Conservation (phyloP, 2,329 filamentous ascomycete species). For the Trichoderma atrobrunneum region DNA sequence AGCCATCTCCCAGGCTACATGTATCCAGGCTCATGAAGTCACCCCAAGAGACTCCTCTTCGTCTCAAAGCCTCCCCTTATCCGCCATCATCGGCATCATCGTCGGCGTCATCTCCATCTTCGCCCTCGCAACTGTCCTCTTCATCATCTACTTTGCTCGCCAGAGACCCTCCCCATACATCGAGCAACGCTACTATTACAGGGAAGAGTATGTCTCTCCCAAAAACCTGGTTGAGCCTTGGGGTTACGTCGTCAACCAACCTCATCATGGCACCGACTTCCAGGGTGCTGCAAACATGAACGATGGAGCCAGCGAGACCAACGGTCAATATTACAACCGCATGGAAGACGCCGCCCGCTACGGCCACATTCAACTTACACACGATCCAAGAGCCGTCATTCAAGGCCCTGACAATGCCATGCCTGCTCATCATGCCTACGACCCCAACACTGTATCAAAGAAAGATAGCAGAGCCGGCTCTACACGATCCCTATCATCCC, state of each 20-base stretch:
- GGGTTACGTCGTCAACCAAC: slow-evolving; percentile 29
- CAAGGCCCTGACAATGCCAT: slow-evolving; percentile 33
- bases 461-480: not conserved
- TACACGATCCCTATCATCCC: slow-evolving; percentile 13
- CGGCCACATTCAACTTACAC: slow-evolving; percentile 28
- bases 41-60: slow-evolving; percentile 25
- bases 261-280: slow-evolving; percentile 18
- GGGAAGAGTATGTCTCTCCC: slow-evolving; percentile 22
- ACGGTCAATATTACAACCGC: slow-evolving; percentile 41
- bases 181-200: slow-evolving; percentile 19
- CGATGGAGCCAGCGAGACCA: slow-evolving; percentile 30
- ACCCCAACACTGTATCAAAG: not conserved
- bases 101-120: slow-evolving; percentile 46
- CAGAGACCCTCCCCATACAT: slow-evolving; percentile 35
- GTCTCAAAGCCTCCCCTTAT: slow-evolving; percentile 39
- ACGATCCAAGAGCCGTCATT: slow-evolving; percentile 27
- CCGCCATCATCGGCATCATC: slow-evolving; percentile 53
- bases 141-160: slow-evolving; percentile 48
- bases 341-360: slow-evolving; percentile 32
- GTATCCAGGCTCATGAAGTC: slow-evolving; percentile 23
- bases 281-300: not conserved
- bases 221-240: slow-evolving; percentile 24
- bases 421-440: slow-evolving; percentile 50
- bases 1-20: slow-evolving; percentile 18
- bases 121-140: slow-evolving; percentile 41